Evolutionary conservation across 2,329 filamentous ascomycete species (phyloP), one percentile per base, ranked within the genome.

Genomic region (Alternaria dauci): DNA sequence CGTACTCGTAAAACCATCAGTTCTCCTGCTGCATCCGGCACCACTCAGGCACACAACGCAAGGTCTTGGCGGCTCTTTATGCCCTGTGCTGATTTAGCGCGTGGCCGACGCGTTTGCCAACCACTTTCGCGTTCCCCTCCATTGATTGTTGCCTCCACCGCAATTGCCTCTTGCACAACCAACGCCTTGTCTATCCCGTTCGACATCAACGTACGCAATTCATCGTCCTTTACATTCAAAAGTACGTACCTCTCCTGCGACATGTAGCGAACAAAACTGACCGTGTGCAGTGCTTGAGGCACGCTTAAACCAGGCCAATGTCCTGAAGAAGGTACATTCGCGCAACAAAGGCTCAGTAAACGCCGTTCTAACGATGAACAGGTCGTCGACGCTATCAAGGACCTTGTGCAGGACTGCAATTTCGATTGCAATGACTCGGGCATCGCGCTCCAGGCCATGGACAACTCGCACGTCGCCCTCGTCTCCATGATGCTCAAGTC

Each of bases 401-500:
- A 99, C 76, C 89, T 99, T 52, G 95, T 99, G 55, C 95, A 98
- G 82, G 95, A 99, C 84, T 99, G 95, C 89, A 99, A 99, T 84
- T 99, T 99, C 84, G 95, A 99, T 87, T 99, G 96, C 91, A 99
- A 98, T 91, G 96, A 99, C 86, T 94, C 93, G 56, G 95, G 95
- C 65, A 95, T 99, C 76, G 94, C 94, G 52, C 91, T 99, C 58
- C 95, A 99, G 83, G 95, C 95, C 76, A 99, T 99, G 96, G 95
- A 99, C 86, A 99, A 98, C 88, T 98, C 94, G 52, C 95, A 99
- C 83, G 95, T 99, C 74, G 95, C 95, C 65, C 92, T 99, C 56
- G 95, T 99, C 55, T 97, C 95, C 69, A 99, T 99, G 95, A 89
- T 96, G 86, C 91, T 99, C 80, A 95, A 95, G 84, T 91, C 94